Evolutionary conservation across 208 protist species (phyloP).

Genomic region (Trypanosomatidae sp.): DNA sequence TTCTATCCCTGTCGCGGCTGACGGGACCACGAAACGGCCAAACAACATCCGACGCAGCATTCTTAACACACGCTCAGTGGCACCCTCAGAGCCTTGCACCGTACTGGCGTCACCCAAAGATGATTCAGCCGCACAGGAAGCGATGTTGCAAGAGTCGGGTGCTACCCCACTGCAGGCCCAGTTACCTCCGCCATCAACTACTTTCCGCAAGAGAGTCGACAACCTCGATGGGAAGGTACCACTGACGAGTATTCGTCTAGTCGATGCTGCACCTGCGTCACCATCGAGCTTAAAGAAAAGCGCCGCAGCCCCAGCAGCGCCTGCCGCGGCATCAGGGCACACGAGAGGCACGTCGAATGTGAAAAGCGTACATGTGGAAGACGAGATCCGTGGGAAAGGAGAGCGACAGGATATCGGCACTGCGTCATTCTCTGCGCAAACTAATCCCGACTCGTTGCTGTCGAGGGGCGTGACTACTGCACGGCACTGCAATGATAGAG

Average conservation of each 20-base stretch:
- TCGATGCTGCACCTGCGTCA: neutral
- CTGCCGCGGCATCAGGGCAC: neutral
- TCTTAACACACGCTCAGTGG: neutral
- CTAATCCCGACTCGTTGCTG: neutral
- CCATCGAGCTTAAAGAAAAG: neutral
- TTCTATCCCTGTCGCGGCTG: neutral
- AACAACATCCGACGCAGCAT: conserved; percentile 3
- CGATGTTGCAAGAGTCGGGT: neutral
- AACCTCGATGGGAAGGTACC: neutral
- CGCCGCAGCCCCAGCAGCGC: neutral
- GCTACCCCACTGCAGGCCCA: neutral
- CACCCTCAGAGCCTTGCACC: neutral
- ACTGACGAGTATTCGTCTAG: neutral
- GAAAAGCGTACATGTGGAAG: neutral
- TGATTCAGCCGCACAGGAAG: neutral
- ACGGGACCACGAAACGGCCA: neutral
- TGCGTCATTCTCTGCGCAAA: neutral
- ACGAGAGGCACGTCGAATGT: neutral
- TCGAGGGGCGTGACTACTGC: neutral
- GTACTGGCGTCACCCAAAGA: neutral
- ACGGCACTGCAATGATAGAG: conserved; percentile 25
- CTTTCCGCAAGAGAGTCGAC: conserved; percentile 1
- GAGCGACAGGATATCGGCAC: neutral
- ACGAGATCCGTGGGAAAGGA: neutral
- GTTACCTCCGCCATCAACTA: neutral